Evolutionary conservation across 2,329 filamentous ascomycete genomes (phyloP), one percentile per base, ranked within the genome.

Genomic region (Fusarium xylarioides): DNA sequence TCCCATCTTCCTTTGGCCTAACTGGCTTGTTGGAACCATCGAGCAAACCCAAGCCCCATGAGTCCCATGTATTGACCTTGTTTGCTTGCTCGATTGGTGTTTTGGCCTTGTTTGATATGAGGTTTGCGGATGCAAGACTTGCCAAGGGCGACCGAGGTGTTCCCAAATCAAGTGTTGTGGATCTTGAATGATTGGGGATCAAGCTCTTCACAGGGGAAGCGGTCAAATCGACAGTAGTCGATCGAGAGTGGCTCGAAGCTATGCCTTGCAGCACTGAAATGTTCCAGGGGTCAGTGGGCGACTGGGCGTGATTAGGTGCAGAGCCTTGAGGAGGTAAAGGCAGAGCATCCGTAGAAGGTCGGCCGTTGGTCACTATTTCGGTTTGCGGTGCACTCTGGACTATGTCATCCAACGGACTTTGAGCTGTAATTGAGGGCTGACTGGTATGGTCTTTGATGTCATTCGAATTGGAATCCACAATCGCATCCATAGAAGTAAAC

Each of bases 31-130:
- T 63, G 16, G 58, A 59, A 21, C 68, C 64, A 26, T 67, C 68
- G 8, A 74, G 63, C 28, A 70, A 56, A 46, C 73, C 66, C n/a
- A 76, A 35, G 3, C 56, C 66, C 54, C 76, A 75, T n/a, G 75
- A 76, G 8, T 59, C 66, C 76, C 76, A 78, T 14, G 60, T 49
- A 34, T 66, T 66, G 19, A 46, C 62, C 44, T 63, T 75, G 34
- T 62, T 65, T 16, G 55, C 58, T 7, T 66, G 52, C 26, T 74
- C 67, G 5, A 67, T 18, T 7, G 73, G 37, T 2, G 59, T 46
- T 21, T 61, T 63, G 47, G 61, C 46, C 26, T 65, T 73, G 16
- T 60, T 68, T 12, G 57, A 49, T 10, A 70, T 59, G 38, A 66
- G 23, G 15, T 74, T 63, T 34, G 70, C 37, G 8, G 73, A 68